Evolutionary conservation across 2,329 filamentous ascomycete species (phyloP).

Genomic region (Dactylellina cionopaga): DNA sequence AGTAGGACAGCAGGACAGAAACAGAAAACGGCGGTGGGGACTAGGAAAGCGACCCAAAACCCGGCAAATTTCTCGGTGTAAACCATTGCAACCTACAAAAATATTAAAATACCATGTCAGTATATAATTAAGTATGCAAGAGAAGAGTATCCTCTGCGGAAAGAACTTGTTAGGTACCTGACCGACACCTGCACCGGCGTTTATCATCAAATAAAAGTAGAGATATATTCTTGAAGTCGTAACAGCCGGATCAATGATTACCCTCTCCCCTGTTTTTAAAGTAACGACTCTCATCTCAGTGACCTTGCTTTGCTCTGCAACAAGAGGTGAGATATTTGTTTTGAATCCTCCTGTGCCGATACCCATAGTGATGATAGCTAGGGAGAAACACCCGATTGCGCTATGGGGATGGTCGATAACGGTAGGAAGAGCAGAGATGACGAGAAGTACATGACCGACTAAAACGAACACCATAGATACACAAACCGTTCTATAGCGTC

Average conservation of each 20-base stretch:
- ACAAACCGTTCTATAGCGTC: conserved; percentile 76
- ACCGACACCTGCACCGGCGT: conserved; percentile 69
- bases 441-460: conserved; percentile 73
- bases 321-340: conserved; percentile 77
- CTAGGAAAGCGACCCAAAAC: conserved; percentile 76
- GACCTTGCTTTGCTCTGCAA: conserved; percentile 75
- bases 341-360: conserved; percentile 83
- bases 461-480: conserved; percentile 73
- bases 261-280: conserved; percentile 70
- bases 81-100: conserved; percentile 74
- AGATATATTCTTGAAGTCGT: conserved; percentile 75
- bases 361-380: conserved; percentile 73
- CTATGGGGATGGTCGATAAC: conserved; percentile 70
- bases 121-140: too few relatives aligned
- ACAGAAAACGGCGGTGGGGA: conserved; percentile 74
- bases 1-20: conserved; percentile 71
- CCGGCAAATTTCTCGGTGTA: conserved; percentile 80
- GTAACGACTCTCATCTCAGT: conserved; percentile 69
- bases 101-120: too few relatives aligned
- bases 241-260: conserved; percentile 75
- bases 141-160: too few relatives aligned
- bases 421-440: conserved; percentile 71
- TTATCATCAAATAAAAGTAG: conserved; percentile 78
- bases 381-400: conserved; percentile 72
- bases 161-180: conserved; percentile 53